Evolutionary conservation across 179 eudicot species (phyloP).

Genomic region (Corrigiola litoralis): DNA sequence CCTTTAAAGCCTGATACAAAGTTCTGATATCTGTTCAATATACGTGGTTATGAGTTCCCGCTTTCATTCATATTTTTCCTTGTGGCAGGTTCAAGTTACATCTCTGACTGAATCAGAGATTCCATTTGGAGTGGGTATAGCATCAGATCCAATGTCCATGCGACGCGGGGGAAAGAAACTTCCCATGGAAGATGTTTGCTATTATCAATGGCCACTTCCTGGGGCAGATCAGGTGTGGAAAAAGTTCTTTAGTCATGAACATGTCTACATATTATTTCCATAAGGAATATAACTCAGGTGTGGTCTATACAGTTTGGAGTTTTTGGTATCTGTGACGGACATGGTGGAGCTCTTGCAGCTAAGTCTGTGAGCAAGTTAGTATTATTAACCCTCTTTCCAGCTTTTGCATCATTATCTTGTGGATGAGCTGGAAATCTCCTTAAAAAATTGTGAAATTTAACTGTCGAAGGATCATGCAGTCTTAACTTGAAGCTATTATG

Average conservation of each 20-base stretch:
- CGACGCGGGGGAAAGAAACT: constrained; percentile 90
- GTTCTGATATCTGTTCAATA: neutral
- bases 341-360: constrained; percentile 91
- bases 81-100: constrained; percentile 69
- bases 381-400: constrained; percentile 8
- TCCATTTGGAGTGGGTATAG: constrained; percentile 85
- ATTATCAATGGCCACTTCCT: constrained; percentile 80
- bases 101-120: constrained; percentile 41
- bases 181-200: constrained; percentile 95
- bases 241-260: neutral
- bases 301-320: constrained; percentile 74
- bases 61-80: neutral
- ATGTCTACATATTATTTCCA: neutral
- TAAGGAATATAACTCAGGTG: constrained; percentile 7
- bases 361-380: constrained; percentile 88
- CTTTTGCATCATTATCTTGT: neutral
- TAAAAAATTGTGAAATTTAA: too few species aligned
- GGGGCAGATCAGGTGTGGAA: constrained; percentile 69
- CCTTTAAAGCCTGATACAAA: too few species aligned
- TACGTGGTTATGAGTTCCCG: constrained; percentile 1
- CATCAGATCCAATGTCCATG: constrained; percentile 86
- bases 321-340: constrained; percentile 95
- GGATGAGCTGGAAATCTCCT: too few species aligned
- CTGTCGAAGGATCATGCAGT: too few species aligned
- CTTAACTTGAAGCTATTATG: neutral